Percentiles rank a stretch among this genome's conserved stretches.
Evolutionary conservation across 345 rosid species (phyloP).

Genomic region (Salix koriyanagi): DNA sequence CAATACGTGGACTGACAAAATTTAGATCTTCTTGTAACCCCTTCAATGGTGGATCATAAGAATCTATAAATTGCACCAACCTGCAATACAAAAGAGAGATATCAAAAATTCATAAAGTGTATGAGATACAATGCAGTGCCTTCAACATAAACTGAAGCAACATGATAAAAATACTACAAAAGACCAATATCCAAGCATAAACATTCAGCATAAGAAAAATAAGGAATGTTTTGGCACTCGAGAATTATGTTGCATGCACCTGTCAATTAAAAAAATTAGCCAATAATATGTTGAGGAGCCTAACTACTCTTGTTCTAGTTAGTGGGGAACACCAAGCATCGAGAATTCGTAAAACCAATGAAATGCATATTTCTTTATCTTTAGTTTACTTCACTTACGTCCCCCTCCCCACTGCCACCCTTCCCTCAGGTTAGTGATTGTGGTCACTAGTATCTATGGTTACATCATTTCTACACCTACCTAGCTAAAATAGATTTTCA

Average conservation of each 20-base stretch:
- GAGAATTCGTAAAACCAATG: not conserved
- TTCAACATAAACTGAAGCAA: not conserved
- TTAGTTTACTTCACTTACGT: too few relatives aligned
- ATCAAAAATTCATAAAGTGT: not conserved
- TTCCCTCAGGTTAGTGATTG: not conserved
- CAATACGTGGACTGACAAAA: slow-evolving; percentile 97
- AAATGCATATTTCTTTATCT: too few relatives aligned
- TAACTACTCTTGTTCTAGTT: not conserved
- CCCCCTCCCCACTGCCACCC: not conserved
- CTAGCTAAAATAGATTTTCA: too few relatives aligned
- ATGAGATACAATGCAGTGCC: not conserved
- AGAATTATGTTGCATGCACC: not conserved
- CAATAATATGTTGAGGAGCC: not conserved
- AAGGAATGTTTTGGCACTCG: not conserved
- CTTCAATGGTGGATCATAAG: slow-evolving; percentile 94
- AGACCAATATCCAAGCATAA: not conserved
- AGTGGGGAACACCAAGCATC: not conserved
- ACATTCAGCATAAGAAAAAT: not conserved
- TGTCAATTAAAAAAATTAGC: not conserved
- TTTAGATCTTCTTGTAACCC: slow-evolving; percentile 97
- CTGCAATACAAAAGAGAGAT: slow-evolving; percentile 38
- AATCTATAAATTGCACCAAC: slow-evolving; percentile 91
- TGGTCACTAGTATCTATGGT: too few relatives aligned
- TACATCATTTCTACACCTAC: too few relatives aligned
- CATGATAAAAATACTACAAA: not conserved